Conservation (phyloP, 352 stramenopile species). For the Globisporangium carolinianum region DNA sequence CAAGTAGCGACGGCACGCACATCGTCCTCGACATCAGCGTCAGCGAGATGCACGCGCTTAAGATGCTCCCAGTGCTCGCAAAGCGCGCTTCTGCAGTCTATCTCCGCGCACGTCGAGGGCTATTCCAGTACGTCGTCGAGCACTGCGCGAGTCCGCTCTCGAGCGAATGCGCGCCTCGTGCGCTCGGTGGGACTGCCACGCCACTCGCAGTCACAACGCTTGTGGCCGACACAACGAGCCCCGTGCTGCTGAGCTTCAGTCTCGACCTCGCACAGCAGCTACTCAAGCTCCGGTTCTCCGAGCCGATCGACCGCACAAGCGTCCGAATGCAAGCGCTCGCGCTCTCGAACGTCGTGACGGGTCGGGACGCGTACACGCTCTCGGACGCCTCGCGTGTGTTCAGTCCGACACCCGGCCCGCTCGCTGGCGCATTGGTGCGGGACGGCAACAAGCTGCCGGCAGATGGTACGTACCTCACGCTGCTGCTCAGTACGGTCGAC, state of each 20-base stretch:
- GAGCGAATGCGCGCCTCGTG: conserved; percentile 20
- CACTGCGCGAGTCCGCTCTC: conserved; percentile 28
- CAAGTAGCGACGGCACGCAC: conserved; percentile 26
- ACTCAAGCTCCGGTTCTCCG: conserved; percentile 62
- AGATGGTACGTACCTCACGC: conserved; percentile 55
- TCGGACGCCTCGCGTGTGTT: conserved; percentile 39
- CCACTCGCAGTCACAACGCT: conserved; percentile 31
- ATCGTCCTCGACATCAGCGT: conserved; percentile 36
- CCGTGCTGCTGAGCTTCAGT: conserved; percentile 45
- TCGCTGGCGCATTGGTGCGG: conserved; percentile 32
- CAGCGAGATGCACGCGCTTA: conserved; percentile 43
- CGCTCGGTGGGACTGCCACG: conserved; percentile 13
- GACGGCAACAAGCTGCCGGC: conserved; percentile 42
- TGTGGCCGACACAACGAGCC: conserved; percentile 31
- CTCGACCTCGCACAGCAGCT: conserved; percentile 45
- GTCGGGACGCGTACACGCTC: conserved; percentile 28
- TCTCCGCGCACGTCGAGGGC: conserved; percentile 19
- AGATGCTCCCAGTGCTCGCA: conserved; percentile 22
- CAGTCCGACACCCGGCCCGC: conserved; percentile 33
- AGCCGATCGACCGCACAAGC: conserved; percentile 39
- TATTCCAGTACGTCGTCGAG: conserved; percentile 46
- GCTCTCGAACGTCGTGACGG: conserved; percentile 32
- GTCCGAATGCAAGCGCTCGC: conserved; percentile 27
- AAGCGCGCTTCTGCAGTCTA: conserved; percentile 23
- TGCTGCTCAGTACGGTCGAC: conserved; percentile 40